phyloP scores from a whole-genome alignment of 305 asterid genomes.

The Solanum aculeatissimum region DNA sequence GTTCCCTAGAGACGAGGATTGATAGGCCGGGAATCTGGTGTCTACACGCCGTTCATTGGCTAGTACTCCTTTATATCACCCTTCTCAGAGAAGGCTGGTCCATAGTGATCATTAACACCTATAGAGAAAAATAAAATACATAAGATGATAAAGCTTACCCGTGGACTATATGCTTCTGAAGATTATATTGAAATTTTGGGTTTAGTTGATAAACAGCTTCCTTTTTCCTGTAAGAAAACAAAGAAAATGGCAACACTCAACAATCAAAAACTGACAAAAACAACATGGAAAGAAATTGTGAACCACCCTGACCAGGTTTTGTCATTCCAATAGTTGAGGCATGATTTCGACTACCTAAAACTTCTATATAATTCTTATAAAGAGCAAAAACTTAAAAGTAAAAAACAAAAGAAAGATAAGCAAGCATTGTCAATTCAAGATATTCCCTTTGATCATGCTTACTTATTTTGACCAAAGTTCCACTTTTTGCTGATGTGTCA shows the following conservation, averaged over 20 bases:
- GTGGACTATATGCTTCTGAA: slow-evolving; percentile 69
- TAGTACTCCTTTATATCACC: not conserved
- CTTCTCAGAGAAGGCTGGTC: not conserved
- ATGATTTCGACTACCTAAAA: not conserved
- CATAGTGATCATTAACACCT: not conserved
- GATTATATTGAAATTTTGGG: slow-evolving; percentile 73
- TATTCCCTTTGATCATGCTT: not conserved
- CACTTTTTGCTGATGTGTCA: not conserved
- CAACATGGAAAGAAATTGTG: not conserved
- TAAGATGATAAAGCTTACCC: slow-evolving; percentile 44
- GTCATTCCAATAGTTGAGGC: not conserved
- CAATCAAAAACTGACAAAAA: not conserved
- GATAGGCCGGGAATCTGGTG: not conserved
- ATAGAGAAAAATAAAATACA: not conserved
- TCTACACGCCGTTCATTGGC: not conserved
- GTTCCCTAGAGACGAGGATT: not conserved
- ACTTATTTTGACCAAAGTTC: not conserved
- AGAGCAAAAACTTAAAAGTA: not conserved
- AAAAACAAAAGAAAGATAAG: not conserved
- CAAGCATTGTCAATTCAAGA: not conserved
- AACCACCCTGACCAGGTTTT: not conserved
- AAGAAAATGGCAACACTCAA: not conserved
- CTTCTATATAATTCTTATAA: not conserved
- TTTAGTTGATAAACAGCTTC: slow-evolving; percentile 61
- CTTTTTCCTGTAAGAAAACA: slow-evolving; percentile 52